Evolutionary conservation across 2,329 filamentous ascomycete genomes (phyloP).

Genomic region (Fusarium pininemorale): DNA sequence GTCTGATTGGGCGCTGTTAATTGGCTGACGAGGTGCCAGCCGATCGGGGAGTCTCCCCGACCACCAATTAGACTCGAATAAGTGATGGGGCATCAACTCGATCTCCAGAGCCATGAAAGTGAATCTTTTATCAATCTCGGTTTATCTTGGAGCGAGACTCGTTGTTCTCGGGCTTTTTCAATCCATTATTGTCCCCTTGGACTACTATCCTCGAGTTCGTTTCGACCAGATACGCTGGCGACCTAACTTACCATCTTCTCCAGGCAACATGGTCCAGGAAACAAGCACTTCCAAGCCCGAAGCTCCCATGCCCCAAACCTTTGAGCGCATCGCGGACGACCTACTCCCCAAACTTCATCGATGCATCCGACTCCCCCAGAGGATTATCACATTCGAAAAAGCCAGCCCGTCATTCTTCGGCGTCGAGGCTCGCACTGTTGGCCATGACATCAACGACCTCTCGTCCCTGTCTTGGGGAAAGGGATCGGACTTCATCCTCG

Average conservation of each 20-base stretch:
- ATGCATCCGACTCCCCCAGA: background rate
- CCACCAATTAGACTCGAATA: background rate
- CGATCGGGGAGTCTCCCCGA: background rate
- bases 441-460: background rate
- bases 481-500: background rate
- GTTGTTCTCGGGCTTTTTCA: background rate
- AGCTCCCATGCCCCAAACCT: background rate
- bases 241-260: background rate
- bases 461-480: background rate
- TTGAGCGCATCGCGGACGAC: background rate
- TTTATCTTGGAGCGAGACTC: background rate
- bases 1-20: background rate
- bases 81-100: background rate
- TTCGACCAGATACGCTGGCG: too few species aligned
- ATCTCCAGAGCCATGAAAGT: background rate
- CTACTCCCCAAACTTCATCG: background rate
- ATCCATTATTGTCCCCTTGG: background rate
- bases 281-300: background rate
- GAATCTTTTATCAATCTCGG: background rate
- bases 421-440: background rate
- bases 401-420: background rate
- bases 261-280: background rate
- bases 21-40: fast-evolving
- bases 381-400: background rate
- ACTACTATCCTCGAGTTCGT: background rate